Conservation (phyloP, 2,329 filamentous ascomycete genomes). For the Penicillium corylophilum region DNA sequence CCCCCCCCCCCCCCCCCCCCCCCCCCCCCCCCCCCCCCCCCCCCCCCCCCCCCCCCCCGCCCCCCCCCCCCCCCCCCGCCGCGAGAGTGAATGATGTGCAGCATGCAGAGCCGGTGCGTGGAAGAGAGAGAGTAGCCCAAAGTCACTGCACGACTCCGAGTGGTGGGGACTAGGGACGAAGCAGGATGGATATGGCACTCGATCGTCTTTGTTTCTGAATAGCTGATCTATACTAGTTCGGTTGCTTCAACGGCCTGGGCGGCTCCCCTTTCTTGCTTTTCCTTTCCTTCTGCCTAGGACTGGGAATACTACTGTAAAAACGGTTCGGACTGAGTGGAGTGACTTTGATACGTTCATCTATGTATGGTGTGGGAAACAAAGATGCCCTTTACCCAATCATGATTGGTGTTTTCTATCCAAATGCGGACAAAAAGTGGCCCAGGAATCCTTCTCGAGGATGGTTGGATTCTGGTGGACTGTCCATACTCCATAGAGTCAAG, state of each 20-base stretch:
- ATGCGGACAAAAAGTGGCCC: neutral
- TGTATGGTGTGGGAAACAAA: slow-evolving; percentile 1
- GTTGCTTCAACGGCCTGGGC: slow-evolving; percentile 2
- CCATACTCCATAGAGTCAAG: slow-evolving; percentile 3
- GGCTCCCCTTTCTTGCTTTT: neutral
- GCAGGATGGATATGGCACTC: neutral
- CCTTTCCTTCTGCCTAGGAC: neutral
- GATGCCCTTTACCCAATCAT: neutral
- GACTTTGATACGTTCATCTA: slow-evolving; percentile 20
- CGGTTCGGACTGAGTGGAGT: slow-evolving; percentile 19
- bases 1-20: no score
- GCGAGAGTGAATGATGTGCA: slow-evolving; percentile 28
- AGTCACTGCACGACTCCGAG: neutral
- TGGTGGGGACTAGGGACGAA: neutral
- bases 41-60: no score
- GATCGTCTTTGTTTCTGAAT: neutral
- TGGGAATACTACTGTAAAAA: slow-evolving; percentile 1
- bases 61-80: no score
- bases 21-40: no score
- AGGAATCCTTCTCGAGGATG: neutral
- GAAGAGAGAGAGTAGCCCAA: neutral
- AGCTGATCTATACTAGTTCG: slow-evolving; percentile 7
- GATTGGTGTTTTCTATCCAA: neutral
- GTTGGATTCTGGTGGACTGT: neutral
- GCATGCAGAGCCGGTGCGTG: slow-evolving; percentile 22